Evolutionary conservation across 1,139 yeast species (phyloP), one percentile per base, ranked within the genome.

Genomic region (Taphrina communis): DNA sequence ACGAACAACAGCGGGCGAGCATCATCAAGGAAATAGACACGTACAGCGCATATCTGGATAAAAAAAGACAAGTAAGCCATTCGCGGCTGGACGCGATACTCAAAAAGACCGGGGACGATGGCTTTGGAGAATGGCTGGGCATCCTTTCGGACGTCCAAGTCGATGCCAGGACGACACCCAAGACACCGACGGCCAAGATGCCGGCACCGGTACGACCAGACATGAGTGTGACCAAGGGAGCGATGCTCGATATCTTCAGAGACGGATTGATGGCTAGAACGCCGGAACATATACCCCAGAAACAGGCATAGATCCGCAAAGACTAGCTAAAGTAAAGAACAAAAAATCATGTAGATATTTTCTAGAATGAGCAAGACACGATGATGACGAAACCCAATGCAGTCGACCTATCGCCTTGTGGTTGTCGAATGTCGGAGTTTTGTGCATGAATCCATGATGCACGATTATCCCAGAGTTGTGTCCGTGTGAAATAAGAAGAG

Each of bases 91-190:
- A 41, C 7, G 42, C 35, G 9, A 57, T 65, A 38, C 58, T 57
- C 25, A 35, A 38, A 6, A 36, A 38, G 19, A 41, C 36, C 14
- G 66, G 60, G 5, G 42, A 62, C 8, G 50, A 42, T 31, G 68
- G 68, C 19, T 65, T 65, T 17, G 68, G 68, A 5, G 63, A 44
- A 12, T 65, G 68, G 68, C 25, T 65, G 50, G 51, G 65, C 21
- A 57, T 65, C 12, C 48, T 65, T 31, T 39, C 41, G 14, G 68
- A 65, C 41, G 63, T 65, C n/a, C 68, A 65, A 39, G 48, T 39
- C 31, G 63, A 57, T 38, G 68, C 68, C 8, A 36, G 51, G 12
- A 59, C 57, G 38, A 65, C 68, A 36, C 68, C 68, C 11, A 56
- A 48, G 51, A 52, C 61, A 31, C 67, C 67, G 6, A 46, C 41